phyloP scores from a whole-genome alignment of 768 basidiomycete species.

The Trametes maxima region DNA sequence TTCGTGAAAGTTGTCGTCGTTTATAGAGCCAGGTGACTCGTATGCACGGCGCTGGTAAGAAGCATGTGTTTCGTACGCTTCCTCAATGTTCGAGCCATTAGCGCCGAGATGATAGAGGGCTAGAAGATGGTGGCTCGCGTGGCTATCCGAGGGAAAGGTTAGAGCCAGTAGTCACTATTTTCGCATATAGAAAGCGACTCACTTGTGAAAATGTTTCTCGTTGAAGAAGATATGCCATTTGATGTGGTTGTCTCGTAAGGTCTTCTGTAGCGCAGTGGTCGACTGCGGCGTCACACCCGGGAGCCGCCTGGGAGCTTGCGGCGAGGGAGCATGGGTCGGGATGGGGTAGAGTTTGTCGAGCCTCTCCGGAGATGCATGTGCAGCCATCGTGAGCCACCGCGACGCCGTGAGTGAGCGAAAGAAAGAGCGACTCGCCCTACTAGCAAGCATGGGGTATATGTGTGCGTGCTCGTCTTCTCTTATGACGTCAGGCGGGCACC shows the following conservation, averaged over 20 bases:
- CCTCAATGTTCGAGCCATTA: slow-evolving; percentile 39
- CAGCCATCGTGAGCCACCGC: neutral
- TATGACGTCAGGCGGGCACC: slow-evolving; percentile 9
- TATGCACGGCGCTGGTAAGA: slow-evolving; percentile 38
- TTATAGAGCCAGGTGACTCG: slow-evolving; percentile 48
- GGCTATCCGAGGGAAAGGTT: slow-evolving; percentile 35
- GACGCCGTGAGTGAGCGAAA: neutral
- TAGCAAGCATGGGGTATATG: neutral
- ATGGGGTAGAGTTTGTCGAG: slow-evolving; percentile 37
- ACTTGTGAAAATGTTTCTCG: slow-evolving; percentile 40
- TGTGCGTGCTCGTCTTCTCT: neutral
- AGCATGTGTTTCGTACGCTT: slow-evolving; percentile 42
- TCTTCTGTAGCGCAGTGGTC: slow-evolving; percentile 22
- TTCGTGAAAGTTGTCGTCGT: slow-evolving; percentile 48
- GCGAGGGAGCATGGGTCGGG: slow-evolving; percentile 34
- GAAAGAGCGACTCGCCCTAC: neutral
- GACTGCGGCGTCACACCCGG: slow-evolving; percentile 42
- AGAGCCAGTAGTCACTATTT: neutral
- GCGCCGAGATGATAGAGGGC: slow-evolving; percentile 64
- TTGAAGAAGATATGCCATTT: slow-evolving; percentile 41
- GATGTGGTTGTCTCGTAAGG: slow-evolving; percentile 34
- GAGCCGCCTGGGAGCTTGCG: slow-evolving; percentile 36
- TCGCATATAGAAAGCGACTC: neutral
- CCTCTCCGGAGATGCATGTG: slow-evolving; percentile 2
- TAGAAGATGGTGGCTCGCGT: slow-evolving; percentile 58